Conservation (phyloP, 176 grass and related monocot genomes). For the Eragrostis nindensis region DNA sequence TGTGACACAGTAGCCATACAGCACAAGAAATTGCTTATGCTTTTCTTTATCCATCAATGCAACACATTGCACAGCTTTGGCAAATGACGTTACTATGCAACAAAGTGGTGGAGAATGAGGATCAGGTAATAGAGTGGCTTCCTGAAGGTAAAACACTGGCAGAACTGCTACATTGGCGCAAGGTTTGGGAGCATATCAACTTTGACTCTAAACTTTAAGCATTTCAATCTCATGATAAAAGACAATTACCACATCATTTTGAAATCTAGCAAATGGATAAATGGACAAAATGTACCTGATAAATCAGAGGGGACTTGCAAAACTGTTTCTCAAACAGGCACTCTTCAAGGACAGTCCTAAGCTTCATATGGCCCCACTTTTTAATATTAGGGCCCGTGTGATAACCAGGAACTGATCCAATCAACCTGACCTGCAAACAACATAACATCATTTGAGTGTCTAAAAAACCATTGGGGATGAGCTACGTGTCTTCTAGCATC, state of each 20-base stretch:
- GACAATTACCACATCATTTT: constrained; percentile 10
- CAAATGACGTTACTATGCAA: constrained; percentile 8
- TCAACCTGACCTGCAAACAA: constrained; percentile 74
- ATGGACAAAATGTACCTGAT: constrained; percentile 62
- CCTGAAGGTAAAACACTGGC: neutral
- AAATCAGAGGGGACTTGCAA: constrained; percentile 85
- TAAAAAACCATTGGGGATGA: neutral
- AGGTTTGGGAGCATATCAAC: constrained; percentile 17
- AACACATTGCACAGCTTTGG: constrained; percentile 3
- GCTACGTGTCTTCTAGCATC: constrained; percentile 4
- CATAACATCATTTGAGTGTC: constrained; percentile 29
- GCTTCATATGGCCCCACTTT: constrained; percentile 95
- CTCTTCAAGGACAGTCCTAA: constrained; percentile 78
- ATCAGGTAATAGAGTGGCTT: neutral
- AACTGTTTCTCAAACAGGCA: constrained; percentile 80
- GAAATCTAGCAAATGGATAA: constrained; percentile 32
- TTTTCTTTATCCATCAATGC: constrained; percentile 13
- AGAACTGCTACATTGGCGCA: neutral
- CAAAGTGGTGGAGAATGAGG: neutral
- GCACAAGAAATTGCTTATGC: neutral
- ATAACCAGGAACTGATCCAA: constrained; percentile 93
- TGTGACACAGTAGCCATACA: neutral
- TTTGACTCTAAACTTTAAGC: constrained; percentile 14
- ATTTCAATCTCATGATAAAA: neutral
- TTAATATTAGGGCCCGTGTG: constrained; percentile 75